A percentile compares a stretch with the other conserved stretches of the same genome.
These are phyloP conservation scores for Yarrowia keelungensis DNA, from an alignment of 805 yeast genomes.

Conservation along the genomic window DNA sequence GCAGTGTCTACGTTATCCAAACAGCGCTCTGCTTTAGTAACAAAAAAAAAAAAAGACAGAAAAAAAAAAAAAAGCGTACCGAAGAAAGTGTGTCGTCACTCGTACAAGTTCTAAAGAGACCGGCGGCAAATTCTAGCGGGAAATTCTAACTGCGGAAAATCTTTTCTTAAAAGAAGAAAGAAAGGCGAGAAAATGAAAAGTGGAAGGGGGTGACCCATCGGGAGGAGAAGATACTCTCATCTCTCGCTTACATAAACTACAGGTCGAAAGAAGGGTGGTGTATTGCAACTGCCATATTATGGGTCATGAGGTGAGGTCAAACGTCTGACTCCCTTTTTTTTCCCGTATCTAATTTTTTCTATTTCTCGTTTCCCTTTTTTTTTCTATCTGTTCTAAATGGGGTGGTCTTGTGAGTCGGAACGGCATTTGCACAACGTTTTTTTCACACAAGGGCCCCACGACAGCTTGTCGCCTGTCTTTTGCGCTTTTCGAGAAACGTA, in stretches of 20 bases:
- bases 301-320: no score
- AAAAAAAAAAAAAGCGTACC: no score
- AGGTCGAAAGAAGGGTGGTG: no score
- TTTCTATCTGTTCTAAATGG: no score
- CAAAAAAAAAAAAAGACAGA: background rate
- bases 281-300: no score
- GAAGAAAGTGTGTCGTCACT: no score
- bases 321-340: no score
- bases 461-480: no score
- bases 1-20: constrained; percentile 37
- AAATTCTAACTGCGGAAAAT: constrained; percentile 27
- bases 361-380: no score
- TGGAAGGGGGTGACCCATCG: background rate
- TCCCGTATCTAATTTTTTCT: no score
- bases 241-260: background rate
- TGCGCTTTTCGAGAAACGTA: no score
- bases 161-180: constrained; percentile 13
- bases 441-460: background rate
- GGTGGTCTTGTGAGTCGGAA: constrained; percentile 18
- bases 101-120: no score
- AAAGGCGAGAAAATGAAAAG: constrained; percentile 7
- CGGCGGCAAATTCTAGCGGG: background rate
- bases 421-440: constrained; percentile 28
- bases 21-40: constrained; percentile 29
- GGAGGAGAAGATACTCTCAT: background rate